Conservation (phyloP, 441 rosid genomes). For the Jatropha podagrica region DNA sequence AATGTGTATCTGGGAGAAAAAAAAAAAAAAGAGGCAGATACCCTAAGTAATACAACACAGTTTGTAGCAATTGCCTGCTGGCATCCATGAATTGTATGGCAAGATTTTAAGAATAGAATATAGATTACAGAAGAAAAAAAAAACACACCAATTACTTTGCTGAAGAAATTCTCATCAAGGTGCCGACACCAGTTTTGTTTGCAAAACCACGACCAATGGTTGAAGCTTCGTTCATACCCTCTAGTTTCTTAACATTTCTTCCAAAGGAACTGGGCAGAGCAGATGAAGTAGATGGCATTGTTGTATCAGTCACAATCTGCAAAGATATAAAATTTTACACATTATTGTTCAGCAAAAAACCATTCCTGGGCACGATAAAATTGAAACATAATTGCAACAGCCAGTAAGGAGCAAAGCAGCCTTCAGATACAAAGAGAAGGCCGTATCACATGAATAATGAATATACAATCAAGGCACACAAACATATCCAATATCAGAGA, state of each 20-base stretch:
- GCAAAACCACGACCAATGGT: conserved; percentile 27
- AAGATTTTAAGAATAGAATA: neutral
- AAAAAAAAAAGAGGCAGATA: neutral
- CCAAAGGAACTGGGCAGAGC: neutral
- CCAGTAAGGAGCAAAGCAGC: neutral
- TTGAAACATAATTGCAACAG: neutral
- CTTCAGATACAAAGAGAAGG: neutral
- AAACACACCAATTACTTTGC: conserved; percentile 32
- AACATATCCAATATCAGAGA: neutral
- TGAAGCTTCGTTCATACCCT: conserved; percentile 24
- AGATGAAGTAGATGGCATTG: conserved; percentile 15
- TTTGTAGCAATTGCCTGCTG: neutral
- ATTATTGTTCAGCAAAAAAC: neutral
- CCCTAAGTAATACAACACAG: neutral
- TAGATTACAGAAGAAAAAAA: neutral
- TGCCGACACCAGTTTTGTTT: conserved; percentile 37
- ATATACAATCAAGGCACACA: neutral
- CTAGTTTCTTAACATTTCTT: conserved; percentile 21
- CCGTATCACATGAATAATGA: neutral
- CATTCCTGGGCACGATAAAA: neutral
- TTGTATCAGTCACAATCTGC: conserved; percentile 13
- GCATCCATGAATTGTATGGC: neutral
- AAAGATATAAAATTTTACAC: neutral
- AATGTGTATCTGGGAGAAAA: conserved; percentile 9
- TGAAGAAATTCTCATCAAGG: conserved; percentile 45